phyloP scores from a whole-genome alignment of 2,329 filamentous ascomycete genomes.

The Beauveria pseudobassiana region DNA sequence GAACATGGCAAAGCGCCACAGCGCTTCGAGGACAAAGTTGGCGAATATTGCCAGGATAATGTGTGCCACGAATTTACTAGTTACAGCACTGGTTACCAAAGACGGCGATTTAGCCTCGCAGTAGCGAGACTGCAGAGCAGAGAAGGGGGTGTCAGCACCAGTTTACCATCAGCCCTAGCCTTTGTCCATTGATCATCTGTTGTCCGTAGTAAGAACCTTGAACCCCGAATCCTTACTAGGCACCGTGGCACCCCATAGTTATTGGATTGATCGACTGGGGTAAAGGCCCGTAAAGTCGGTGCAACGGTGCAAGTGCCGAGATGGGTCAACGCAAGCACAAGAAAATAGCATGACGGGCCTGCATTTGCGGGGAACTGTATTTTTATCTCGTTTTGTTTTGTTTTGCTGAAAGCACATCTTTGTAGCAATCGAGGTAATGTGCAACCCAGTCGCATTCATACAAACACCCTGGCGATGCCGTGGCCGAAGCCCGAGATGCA shows the following conservation, averaged over 20 bases:
- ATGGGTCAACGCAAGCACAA: not conserved
- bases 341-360: not conserved
- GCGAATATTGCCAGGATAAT: too few relatives aligned
- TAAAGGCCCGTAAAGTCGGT: not conserved
- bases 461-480: not conserved
- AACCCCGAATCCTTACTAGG: not conserved
- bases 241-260: not conserved
- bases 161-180: not conserved
- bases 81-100: too few relatives aligned
- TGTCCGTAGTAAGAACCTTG: not conserved
- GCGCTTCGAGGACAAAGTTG: too few relatives aligned
- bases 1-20: too few relatives aligned
- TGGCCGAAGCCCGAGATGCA: not conserved
- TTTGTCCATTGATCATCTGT: not conserved
- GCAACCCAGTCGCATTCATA: too few relatives aligned
- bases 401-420: too few relatives aligned
- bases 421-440: too few relatives aligned
- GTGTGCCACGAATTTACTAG: too few relatives aligned
- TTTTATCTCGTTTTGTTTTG: too few relatives aligned
- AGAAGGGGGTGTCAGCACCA: too few relatives aligned
- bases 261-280: constrained; percentile 4
- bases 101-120: too few relatives aligned
- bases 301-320: not conserved
- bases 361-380: not conserved
- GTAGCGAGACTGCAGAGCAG: too few relatives aligned